These are phyloP conservation scores for Monilinia laxa DNA, from an alignment of 2,329 filamentous ascomycete species.

Conservation along the genomic window DNA sequence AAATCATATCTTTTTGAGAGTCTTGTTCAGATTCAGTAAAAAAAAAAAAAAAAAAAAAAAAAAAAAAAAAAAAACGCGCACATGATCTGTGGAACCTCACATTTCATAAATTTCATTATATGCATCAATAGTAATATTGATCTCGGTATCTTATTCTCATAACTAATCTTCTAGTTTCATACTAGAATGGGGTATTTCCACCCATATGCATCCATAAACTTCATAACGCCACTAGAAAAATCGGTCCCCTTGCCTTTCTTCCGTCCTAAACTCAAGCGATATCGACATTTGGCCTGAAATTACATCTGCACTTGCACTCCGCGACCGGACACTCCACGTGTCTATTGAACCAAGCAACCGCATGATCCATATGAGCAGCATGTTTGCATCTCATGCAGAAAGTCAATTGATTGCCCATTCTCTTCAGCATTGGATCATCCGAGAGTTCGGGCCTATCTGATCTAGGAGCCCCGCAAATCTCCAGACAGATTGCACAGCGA, in stretches of 20 bases:
- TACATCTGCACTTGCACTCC: slow-evolving; percentile 64
- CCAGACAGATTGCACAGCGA: slow-evolving; percentile 65
- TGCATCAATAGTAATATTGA: background rate
- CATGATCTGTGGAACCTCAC: too few species aligned
- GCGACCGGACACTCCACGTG: slow-evolving; percentile 67
- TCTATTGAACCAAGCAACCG: slow-evolving; percentile 63
- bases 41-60: background rate
- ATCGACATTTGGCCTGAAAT: slow-evolving; percentile 27
- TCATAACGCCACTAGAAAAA: slow-evolving; percentile 9
- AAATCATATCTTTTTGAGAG: background rate
- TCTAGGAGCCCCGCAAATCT: slow-evolving; percentile 63
- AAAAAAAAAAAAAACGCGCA: too few species aligned
- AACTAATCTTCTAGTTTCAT: background rate
- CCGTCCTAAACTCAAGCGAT: slow-evolving; percentile 9
- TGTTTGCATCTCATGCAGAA: slow-evolving; percentile 70
- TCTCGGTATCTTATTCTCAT: background rate
- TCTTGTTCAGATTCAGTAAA: background rate
- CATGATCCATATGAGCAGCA: slow-evolving; percentile 66
- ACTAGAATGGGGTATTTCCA: slow-evolving; percentile 15
- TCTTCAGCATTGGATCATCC: slow-evolving; percentile 49
- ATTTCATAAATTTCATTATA: background rate
- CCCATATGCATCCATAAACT: background rate
- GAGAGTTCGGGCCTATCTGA: slow-evolving; percentile 57
- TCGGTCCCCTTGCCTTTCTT: background rate
- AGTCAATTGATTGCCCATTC: slow-evolving; percentile 58